phyloP scores from a whole-genome alignment of 805 yeast species.

The Myxozyma neotropica region DNA sequence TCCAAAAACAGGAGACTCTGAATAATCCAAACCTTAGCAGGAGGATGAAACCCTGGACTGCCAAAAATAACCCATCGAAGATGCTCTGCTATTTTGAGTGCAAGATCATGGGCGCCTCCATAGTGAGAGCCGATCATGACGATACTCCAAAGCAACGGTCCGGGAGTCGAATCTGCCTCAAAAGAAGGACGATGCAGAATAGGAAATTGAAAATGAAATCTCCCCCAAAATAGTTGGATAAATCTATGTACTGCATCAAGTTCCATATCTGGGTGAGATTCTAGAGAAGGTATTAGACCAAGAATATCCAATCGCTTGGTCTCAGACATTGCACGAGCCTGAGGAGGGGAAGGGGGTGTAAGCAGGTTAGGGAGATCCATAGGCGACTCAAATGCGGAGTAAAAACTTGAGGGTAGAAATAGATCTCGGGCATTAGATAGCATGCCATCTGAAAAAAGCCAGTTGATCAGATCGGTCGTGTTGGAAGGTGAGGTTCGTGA shows the following conservation, averaged over 20 bases:
- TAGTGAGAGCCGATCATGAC: slow-evolving; percentile 61
- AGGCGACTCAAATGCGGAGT: slow-evolving; percentile 40
- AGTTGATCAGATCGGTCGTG: slow-evolving; percentile 40
- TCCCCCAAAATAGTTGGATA: slow-evolving; percentile 53
- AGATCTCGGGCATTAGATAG: slow-evolving; percentile 38
- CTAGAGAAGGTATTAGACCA: slow-evolving; percentile 39
- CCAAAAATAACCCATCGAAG: slow-evolving; percentile 71
- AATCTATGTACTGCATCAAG: slow-evolving; percentile 40
- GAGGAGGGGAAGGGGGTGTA: slow-evolving; percentile 43
- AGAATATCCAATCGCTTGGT: slow-evolving; percentile 39
- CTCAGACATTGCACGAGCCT: slow-evolving; percentile 39
- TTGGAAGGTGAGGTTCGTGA: slow-evolving; percentile 10
- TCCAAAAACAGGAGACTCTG: slow-evolving; percentile 74
- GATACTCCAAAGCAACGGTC: slow-evolving; percentile 58
- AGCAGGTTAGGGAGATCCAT: slow-evolving; percentile 47
- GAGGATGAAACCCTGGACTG: slow-evolving; percentile 72
- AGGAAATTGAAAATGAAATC: slow-evolving; percentile 62
- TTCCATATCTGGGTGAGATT: slow-evolving; percentile 45
- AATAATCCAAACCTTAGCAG: slow-evolving; percentile 73
- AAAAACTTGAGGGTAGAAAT: slow-evolving; percentile 35
- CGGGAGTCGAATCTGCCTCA: slow-evolving; percentile 51
- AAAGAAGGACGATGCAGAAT: slow-evolving; percentile 63
- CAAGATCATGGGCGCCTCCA: slow-evolving; percentile 43
- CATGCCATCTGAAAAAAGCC: slow-evolving; percentile 45
- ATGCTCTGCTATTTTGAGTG: slow-evolving; percentile 55